phyloP scores from a whole-genome alignment of 805 yeast species.

The Candida silvicultrix region DNA sequence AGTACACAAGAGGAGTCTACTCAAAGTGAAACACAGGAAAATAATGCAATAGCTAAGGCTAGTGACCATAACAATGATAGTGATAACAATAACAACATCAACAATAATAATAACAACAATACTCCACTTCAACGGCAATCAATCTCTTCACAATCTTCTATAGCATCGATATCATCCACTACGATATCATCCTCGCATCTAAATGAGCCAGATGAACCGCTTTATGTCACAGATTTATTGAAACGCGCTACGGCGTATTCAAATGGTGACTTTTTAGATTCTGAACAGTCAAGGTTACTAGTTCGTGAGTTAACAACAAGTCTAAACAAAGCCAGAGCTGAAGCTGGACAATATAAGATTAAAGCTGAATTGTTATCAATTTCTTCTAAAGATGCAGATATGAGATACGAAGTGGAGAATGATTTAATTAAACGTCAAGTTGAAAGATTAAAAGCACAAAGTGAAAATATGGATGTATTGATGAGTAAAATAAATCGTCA shows the following conservation, averaged over 20 bases:
- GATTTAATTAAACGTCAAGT: slow-evolving; percentile 38
- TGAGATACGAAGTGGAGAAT: slow-evolving; percentile 41
- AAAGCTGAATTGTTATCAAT: slow-evolving; percentile 34
- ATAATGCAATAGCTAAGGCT: background rate
- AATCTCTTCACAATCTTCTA: background rate
- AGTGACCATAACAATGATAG: background rate
- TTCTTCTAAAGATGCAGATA: slow-evolving; percentile 36
- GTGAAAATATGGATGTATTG: slow-evolving; percentile 28
- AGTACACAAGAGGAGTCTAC: background rate
- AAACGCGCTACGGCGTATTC: background rate
- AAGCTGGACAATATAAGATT: slow-evolving; percentile 28
- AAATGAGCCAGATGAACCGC: background rate
- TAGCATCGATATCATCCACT: background rate
- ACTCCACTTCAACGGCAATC: background rate
- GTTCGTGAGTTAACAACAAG: slow-evolving; percentile 16
- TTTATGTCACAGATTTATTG: background rate
- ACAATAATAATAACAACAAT: background rate
- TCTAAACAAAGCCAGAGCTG: slow-evolving; percentile 20
- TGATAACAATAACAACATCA: background rate
- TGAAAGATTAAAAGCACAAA: slow-evolving; percentile 30
- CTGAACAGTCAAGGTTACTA: slow-evolving; percentile 7
- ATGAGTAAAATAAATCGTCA: slow-evolving; percentile 32
- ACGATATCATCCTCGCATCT: background rate
- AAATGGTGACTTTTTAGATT: slow-evolving; percentile 1
- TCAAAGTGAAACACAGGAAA: background rate